A percentile compares a stretch with the other conserved stretches of the same genome.
Conservation (phyloP, 768 basidiomycete genomes). For the Tulasnella sp. region DNA sequence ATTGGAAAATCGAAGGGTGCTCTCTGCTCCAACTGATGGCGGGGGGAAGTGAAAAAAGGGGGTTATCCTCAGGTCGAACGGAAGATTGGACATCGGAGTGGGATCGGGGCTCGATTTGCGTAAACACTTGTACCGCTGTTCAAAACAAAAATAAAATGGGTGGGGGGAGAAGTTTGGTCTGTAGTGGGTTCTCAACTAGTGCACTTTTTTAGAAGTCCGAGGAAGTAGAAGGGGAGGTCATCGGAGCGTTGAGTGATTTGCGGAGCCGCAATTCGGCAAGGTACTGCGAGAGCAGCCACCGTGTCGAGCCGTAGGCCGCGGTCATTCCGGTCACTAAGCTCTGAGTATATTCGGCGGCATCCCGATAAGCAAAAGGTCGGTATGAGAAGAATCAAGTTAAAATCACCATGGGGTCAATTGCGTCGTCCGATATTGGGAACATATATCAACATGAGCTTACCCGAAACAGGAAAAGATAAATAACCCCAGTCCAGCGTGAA, state of each 20-base stretch:
- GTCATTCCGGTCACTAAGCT: conserved; percentile 27
- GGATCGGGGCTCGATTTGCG: conserved; percentile 3
- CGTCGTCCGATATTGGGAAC: not conserved
- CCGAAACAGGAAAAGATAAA: not conserved
- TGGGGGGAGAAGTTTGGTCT: not conserved
- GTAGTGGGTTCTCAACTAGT: not conserved
- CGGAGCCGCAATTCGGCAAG: conserved; percentile 18
- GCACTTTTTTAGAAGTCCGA: conserved; percentile 1
- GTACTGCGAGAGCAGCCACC: not conserved
- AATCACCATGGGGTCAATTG: not conserved
- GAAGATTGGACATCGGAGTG: not conserved
- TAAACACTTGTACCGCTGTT: conserved; percentile 5
- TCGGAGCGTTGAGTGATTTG: not conserved
- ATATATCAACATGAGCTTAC: not conserved
- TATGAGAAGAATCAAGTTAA: not conserved
- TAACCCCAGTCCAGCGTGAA: not conserved
- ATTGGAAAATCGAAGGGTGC: conserved; percentile 3
- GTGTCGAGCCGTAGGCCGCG: conserved; percentile 23
- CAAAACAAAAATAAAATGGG: not conserved
- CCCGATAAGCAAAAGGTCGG: not conserved
- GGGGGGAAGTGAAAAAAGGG: not conserved
- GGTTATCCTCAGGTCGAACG: not conserved
- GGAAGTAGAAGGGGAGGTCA: conserved; percentile 7
- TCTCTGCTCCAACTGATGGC: conserved; percentile 16
- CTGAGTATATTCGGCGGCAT: not conserved